Conservation (phyloP, 176 grass and related monocot species). For the Aegilops umbellulata region DNA sequence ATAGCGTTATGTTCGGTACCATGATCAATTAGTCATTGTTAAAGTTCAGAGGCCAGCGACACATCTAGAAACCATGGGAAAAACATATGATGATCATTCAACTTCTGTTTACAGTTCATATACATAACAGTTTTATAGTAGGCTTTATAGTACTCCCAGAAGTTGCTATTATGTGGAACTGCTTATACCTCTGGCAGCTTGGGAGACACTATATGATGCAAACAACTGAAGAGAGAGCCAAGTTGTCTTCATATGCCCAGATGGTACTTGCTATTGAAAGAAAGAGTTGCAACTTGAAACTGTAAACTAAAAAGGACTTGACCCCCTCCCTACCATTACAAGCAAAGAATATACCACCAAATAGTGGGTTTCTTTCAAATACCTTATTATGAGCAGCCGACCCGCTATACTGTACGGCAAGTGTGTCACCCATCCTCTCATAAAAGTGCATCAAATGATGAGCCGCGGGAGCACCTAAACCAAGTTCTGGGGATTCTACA, state of each 20-base stretch:
- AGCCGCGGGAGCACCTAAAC: constrained; percentile 70
- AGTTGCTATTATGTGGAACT: neutral
- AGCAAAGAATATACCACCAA: neutral
- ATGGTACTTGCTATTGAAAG: neutral
- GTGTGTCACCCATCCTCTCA: constrained; percentile 87
- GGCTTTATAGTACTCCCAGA: neutral
- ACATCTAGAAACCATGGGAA: constrained; percentile 9
- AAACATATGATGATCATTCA: neutral
- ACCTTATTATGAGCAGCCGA: constrained; percentile 99
- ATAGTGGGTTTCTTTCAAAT: constrained; percentile 6
- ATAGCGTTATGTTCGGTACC: neutral
- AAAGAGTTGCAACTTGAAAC: neutral
- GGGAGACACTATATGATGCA: neutral
- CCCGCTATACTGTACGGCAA: constrained; percentile 86
- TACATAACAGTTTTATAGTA: neutral
- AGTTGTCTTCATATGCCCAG: neutral
- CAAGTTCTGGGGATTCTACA: constrained; percentile 54
- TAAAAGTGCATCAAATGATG: constrained; percentile 85
- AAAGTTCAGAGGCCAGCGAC: neutral
- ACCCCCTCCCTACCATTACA: constrained; percentile 1
- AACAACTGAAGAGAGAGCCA: neutral
- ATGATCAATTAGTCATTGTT: constrained; percentile 20
- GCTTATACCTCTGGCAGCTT: neutral
- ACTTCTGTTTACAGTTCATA: neutral
- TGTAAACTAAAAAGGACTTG: neutral